Base-by-base conservation (phyloP, 2,329 filamentous ascomycete species). In the Chaetoscypha palmicola region DNA sequence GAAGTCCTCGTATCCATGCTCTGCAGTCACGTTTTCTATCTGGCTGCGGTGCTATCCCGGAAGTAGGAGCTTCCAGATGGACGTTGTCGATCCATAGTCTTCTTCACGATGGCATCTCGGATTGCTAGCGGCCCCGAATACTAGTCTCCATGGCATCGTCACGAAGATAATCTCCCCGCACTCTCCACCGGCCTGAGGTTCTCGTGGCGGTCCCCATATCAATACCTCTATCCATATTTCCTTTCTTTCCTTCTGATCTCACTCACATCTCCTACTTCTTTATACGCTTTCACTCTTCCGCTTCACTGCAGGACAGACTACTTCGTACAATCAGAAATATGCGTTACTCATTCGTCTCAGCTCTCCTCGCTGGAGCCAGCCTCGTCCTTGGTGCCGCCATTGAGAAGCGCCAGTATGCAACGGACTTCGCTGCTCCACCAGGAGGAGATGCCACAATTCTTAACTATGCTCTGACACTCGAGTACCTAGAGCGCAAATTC, bases 401-500 rank as follows among this genome's bases (percentile, higher is more conserved):
- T 16, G 37, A 45, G 26, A 20, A 49, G 21, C 45, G 51, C 14
- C 38, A 32, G 5, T 38, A 23, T 21, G 47, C 48, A 16, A 39
- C 44, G 30, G 51, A 54, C 43, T 53, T 43, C 40, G 43, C 42
- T 16, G 32, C 53, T 31, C 52, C 53, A 17, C 48, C 48, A 28
- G 47, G 48, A 41, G 50, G 48, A 10, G 48, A 55, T 26, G 40
- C 51, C 35, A 56, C 23, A 3, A 69, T 70, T 40, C 62, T 70
- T 45, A 68, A 69, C 61, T 71, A 70, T 33, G 69, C 69, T n/a
- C 58, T 72, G 17, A 66, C 68, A 1, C 67, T 77, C 3, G 74
- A 77, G 62, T 69, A 74, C 42, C 69, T 77, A 23, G 81, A 85
- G 63, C 66, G 76, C 46, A 68, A 67, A 43, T 84, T 84, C 64